These are phyloP conservation scores for Galerina sulciceps DNA, from an alignment of 768 basidiomycete species.

Conservation along the genomic window DNA sequence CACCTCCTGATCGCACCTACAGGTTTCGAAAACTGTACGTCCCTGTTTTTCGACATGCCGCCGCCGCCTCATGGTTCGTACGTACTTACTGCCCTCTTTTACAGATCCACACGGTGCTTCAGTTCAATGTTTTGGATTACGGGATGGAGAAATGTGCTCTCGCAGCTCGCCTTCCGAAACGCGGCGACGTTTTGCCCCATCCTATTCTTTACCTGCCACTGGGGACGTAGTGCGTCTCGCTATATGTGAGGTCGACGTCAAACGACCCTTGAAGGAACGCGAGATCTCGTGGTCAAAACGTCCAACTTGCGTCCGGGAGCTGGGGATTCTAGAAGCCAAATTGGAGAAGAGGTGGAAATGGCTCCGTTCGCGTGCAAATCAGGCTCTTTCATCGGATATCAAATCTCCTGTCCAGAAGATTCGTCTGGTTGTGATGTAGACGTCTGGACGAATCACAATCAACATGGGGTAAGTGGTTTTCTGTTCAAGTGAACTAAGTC, in stretches of 20 bases:
- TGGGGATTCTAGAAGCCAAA: slow-evolving; percentile 24
- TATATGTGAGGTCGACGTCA: slow-evolving; percentile 26
- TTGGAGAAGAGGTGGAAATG: slow-evolving; percentile 27
- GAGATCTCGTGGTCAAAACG: slow-evolving; percentile 26
- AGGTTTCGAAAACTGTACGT: slow-evolving; percentile 26
- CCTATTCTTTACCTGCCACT: slow-evolving; percentile 20
- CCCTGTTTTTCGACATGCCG: not conserved
- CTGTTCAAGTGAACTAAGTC: not conserved
- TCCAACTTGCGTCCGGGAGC: slow-evolving; percentile 19
- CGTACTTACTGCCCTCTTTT: not conserved
- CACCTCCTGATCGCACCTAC: slow-evolving; percentile 30
- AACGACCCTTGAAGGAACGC: slow-evolving; percentile 26
- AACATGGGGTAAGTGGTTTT: slow-evolving; percentile 29
- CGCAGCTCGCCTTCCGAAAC: slow-evolving; percentile 25
- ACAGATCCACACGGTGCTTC: slow-evolving; percentile 27
- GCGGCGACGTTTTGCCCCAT: slow-evolving; percentile 26
- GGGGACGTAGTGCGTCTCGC: slow-evolving; percentile 22
- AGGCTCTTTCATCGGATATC: slow-evolving; percentile 28
- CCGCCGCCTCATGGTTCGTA: not conserved
- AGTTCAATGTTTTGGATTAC: slow-evolving; percentile 31
- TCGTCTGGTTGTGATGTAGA: slow-evolving; percentile 26
- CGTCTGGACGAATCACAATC: slow-evolving; percentile 34
- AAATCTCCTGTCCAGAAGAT: slow-evolving; percentile 27
- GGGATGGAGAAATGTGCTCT: slow-evolving; percentile 33
- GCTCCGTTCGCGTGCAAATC: slow-evolving; percentile 27